phyloP scores from a whole-genome alignment of 2,329 filamentous ascomycete genomes.

The Seiridium unicorne region DNA sequence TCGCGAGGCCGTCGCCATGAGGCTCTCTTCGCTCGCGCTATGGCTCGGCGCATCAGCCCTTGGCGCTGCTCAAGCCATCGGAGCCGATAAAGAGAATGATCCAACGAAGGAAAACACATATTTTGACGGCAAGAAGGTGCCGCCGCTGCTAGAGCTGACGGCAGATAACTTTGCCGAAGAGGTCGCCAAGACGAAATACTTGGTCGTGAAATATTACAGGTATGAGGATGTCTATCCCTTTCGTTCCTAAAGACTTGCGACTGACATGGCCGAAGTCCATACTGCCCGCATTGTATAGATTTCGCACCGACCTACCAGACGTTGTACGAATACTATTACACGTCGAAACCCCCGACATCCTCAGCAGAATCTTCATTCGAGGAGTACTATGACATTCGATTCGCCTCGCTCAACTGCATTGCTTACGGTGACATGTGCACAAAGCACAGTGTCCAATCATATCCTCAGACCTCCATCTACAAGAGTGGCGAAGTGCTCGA shows the following conservation, averaged over 20 bases:
- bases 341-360: slow-evolving; percentile 68
- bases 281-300: slow-evolving; percentile 70
- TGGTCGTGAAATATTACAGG: slow-evolving; percentile 68
- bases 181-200: slow-evolving; percentile 50
- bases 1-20: slow-evolving; percentile 34
- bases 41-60: slow-evolving; percentile 44
- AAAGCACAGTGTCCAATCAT: slow-evolving; percentile 65
- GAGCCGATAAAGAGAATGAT: slow-evolving; percentile 36
- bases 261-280: slow-evolving; percentile 45
- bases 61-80: slow-evolving; percentile 33
- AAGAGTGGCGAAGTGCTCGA: slow-evolving; percentile 72
- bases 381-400: slow-evolving; percentile 84
- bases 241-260: not conserved
- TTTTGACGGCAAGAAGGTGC: slow-evolving; percentile 68
- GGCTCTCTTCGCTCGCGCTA: slow-evolving; percentile 41
- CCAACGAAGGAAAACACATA: slow-evolving; percentile 44
- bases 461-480: slow-evolving; percentile 76
- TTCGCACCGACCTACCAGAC: slow-evolving; percentile 89
- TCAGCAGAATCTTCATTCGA: slow-evolving; percentile 57
- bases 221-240: slow-evolving; percentile 28
- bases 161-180: slow-evolving; percentile 56
- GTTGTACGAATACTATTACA: slow-evolving; percentile 91
- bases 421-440: slow-evolving; percentile 78
- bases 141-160: slow-evolving; percentile 61
- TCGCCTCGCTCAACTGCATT: slow-evolving; percentile 82